Conservation (phyloP, 1,284 basidiomycete genomes). For the Lentinula novae-zelandiae region DNA sequence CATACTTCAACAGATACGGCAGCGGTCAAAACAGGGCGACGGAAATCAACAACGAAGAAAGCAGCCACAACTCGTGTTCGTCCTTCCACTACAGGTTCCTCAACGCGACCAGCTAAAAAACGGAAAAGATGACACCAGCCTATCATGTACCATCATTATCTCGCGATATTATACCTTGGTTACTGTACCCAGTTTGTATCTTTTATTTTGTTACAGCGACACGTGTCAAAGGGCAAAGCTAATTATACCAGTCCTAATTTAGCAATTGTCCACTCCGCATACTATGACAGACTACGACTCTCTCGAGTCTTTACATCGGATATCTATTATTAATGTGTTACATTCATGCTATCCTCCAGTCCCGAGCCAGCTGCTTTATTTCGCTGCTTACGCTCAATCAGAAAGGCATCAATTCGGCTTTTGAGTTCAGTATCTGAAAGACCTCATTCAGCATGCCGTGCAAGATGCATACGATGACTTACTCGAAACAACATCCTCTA, state of each 20-base stretch:
- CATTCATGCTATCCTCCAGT: neutral
- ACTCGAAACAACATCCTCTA: slow-evolving; percentile 83
- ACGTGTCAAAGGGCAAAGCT: neutral
- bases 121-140: slow-evolving; percentile 1
- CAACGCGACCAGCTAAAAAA: slow-evolving; percentile 9
- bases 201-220: neutral
- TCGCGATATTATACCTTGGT: too few relatives aligned
- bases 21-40: slow-evolving; percentile 2
- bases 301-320: neutral
- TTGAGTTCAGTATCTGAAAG: slow-evolving; percentile 39
- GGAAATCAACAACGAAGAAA: slow-evolving; percentile 6
- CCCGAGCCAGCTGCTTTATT: slow-evolving; percentile 16
- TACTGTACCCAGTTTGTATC: neutral
- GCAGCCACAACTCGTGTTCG: neutral
- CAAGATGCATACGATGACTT: slow-evolving; percentile 21
- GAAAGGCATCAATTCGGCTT: slow-evolving; percentile 40
- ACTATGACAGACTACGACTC: neutral
- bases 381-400: slow-evolving; percentile 33
- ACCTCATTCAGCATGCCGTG: neutral
- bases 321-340: neutral
- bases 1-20: neutral
- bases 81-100: neutral
- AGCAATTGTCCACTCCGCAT: neutral
- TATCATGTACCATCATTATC: neutral
- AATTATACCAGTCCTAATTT: neutral